Evolutionary conservation across 2,329 filamentous ascomycete genomes (phyloP).

Genomic region (Hymenoscyphus occultus): DNA sequence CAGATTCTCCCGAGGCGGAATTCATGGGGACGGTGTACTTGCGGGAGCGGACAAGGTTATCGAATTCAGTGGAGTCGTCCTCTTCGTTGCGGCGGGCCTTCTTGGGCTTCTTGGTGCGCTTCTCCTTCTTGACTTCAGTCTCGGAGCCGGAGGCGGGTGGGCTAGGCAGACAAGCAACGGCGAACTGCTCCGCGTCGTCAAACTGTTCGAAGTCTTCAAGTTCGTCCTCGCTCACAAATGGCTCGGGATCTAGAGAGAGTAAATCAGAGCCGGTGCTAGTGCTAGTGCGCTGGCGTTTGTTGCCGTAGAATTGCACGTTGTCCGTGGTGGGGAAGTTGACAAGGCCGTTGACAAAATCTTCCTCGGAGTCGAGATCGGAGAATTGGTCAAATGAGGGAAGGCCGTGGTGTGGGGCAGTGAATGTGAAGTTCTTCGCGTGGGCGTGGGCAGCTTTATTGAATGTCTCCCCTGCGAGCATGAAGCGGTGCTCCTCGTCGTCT

Average conservation of each 20-base stretch:
- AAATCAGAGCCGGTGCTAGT: constrained; percentile 64
- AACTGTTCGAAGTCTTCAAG: constrained; percentile 75
- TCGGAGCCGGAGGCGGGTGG: constrained; percentile 54
- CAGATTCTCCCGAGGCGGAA: constrained; percentile 29
- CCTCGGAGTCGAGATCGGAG: constrained; percentile 86
- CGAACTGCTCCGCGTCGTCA: constrained; percentile 63
- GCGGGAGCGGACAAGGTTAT: constrained; percentile 36
- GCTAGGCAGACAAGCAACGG: constrained; percentile 60
- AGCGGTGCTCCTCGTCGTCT: constrained; percentile 58
- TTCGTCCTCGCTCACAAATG: constrained; percentile 72
- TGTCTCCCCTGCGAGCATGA: constrained; percentile 48
- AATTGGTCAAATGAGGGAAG: constrained; percentile 79
- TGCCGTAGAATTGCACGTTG: constrained; percentile 58
- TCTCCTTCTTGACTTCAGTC: constrained; percentile 49
- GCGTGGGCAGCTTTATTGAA: constrained; percentile 47
- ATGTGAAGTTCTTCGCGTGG: constrained; percentile 50
- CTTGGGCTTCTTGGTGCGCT: constrained; percentile 56
- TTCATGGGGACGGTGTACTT: constrained; percentile 38
- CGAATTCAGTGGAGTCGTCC: constrained; percentile 37
- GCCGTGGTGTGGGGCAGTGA: constrained; percentile 49
- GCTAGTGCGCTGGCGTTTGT: constrained; percentile 63
- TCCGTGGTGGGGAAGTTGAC: constrained; percentile 63
- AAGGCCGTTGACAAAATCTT: constrained; percentile 75
- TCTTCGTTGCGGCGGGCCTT: constrained; percentile 39
- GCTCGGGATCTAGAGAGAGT: constrained; percentile 69